Percentiles rank a stretch among this genome's conserved stretches.
These are phyloP conservation scores for Hemerocallis citrina DNA, from an alignment of 106 monocot genomes.

Conservation along the genomic window DNA sequence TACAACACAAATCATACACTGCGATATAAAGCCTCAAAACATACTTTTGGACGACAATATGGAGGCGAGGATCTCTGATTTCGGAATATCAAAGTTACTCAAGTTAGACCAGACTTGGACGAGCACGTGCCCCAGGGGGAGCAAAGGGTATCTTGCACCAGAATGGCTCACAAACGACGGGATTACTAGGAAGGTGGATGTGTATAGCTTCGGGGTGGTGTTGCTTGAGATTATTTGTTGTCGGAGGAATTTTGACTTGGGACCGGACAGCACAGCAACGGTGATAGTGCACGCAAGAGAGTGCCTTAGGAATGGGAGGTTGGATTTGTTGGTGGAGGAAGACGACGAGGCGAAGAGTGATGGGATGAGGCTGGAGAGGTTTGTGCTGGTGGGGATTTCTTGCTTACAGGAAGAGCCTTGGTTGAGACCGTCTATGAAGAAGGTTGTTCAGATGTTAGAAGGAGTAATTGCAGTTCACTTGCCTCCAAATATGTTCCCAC, in stretches of 20 bases:
- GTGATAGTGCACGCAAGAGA: not conserved
- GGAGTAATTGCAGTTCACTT: no score
- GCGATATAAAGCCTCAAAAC: no score
- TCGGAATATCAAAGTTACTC: no score
- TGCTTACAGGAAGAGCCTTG: conserved; percentile 12
- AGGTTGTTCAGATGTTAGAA: no score
- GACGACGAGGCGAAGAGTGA: conserved; percentile 13
- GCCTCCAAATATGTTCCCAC: no score
- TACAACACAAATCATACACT: not conserved
- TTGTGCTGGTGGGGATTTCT: conserved; percentile 19
- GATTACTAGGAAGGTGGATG: conserved; percentile 42
- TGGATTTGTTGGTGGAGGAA: conserved; percentile 22
- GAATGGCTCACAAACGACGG: conserved; percentile 40
- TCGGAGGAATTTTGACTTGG: no score
- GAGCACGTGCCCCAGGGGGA: conserved; percentile 22
- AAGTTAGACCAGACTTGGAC: no score
- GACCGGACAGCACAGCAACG: not conserved
- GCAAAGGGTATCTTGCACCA: conserved; percentile 32
- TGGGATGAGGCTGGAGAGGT: conserved; percentile 8
- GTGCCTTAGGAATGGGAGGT: conserved; percentile 11
- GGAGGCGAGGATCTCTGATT: no score
- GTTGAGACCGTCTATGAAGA: no score
- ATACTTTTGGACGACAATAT: no score
- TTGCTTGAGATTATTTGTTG: no score
- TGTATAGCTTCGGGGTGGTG: conserved; percentile 43